Evolutionary conservation across 345 rosid genomes (phyloP).

Genomic region (Populus davidiana): DNA sequence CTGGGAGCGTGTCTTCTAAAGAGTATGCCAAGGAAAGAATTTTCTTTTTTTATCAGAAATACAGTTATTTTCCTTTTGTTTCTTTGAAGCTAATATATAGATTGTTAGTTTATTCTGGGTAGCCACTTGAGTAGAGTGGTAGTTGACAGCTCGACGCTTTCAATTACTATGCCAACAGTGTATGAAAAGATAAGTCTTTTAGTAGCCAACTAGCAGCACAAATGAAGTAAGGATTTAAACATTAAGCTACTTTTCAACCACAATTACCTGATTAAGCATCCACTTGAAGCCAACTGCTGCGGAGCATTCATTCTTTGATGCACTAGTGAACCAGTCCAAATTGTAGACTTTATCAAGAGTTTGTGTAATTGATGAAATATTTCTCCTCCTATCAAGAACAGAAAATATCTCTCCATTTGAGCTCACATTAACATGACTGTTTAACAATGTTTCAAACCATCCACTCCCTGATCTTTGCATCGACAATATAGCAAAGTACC

Average conservation of each 20-base stretch:
- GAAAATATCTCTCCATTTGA: conserved; percentile 96
- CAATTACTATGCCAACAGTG: neutral
- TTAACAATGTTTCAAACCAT: conserved; percentile 95
- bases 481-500: conserved; percentile 78
- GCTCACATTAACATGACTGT: conserved; percentile 84
- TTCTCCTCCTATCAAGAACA: conserved; percentile 54
- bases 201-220: conserved; percentile 2
- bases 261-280: conserved; percentile 93
- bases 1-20: neutral
- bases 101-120: neutral
- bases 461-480: conserved; percentile 99
- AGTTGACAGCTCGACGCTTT: neutral
- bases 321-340: conserved; percentile 82
- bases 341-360: conserved; percentile 83
- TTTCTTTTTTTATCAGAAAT: neutral
- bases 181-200: neutral
- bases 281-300: conserved; percentile 98
- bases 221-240: neutral
- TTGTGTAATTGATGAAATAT: conserved; percentile 54
- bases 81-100: neutral
- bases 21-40: neutral
- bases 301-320: conserved; percentile 94
- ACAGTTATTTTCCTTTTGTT: neutral
- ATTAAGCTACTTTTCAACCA: conserved; percentile 1
- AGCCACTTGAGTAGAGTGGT: neutral